Percentiles rank a stretch among this genome's conserved stretches.
phyloP scores from a whole-genome alignment of 768 basidiomycete genomes.

The Boletus eberwhitei region DNA sequence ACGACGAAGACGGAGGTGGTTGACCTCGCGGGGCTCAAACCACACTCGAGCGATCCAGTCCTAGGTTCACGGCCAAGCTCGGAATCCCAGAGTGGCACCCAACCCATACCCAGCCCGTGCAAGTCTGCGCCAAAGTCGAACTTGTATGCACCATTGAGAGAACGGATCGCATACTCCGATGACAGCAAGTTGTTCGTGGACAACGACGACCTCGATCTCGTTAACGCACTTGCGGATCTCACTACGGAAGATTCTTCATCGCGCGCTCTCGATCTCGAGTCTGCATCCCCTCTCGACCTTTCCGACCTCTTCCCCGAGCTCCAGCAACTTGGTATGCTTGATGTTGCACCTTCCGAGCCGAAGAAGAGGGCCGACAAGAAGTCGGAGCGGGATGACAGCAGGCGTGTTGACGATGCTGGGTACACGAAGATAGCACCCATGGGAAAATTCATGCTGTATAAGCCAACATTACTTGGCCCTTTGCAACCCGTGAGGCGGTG shows the following conservation, averaged over 20 bases:
- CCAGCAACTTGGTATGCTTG: slow-evolving; percentile 54
- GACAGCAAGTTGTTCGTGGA: slow-evolving; percentile 51
- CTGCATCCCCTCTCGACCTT: slow-evolving; percentile 44
- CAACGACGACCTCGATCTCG: slow-evolving; percentile 48
- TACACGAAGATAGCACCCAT: slow-evolving; percentile 74
- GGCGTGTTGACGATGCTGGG: slow-evolving; percentile 74
- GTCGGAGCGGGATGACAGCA: slow-evolving; percentile 63
- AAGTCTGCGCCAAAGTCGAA: slow-evolving; percentile 44
- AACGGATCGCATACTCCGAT: slow-evolving; percentile 48
- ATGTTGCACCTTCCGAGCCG: slow-evolving; percentile 34
- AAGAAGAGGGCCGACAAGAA: slow-evolving; percentile 55
- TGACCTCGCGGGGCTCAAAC: slow-evolving; percentile 44
- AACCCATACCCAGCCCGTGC: slow-evolving; percentile 13
- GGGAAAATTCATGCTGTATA: slow-evolving; percentile 73
- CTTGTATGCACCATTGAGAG: slow-evolving; percentile 56
- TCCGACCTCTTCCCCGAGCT: slow-evolving; percentile 85
- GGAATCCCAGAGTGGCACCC: slow-evolving; percentile 29
- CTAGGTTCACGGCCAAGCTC: slow-evolving; percentile 41
- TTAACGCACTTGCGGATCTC: slow-evolving; percentile 45
- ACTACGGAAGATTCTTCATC: slow-evolving; percentile 24
- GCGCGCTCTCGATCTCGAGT: slow-evolving; percentile 15
- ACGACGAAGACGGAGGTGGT: slow-evolving; percentile 27
- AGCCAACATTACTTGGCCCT: slow-evolving; percentile 81
- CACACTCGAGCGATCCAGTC: slow-evolving; percentile 54
- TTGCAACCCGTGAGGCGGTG: slow-evolving; percentile 78